Evolutionary conservation across 148 eudicot species (phyloP).

Genomic region (Limonium bicolor): DNA sequence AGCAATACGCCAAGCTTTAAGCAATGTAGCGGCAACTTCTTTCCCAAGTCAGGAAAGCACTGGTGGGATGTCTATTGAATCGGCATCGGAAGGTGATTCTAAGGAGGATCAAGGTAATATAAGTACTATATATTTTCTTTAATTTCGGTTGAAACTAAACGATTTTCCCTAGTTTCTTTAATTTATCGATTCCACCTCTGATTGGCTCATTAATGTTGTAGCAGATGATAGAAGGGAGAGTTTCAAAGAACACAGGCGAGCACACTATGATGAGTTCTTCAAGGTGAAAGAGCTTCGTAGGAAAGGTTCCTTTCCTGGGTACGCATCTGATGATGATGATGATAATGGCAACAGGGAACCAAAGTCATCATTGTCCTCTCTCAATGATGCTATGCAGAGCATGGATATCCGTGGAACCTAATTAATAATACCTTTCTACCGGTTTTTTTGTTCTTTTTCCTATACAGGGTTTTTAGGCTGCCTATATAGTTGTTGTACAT

Average conservation of each 20-base stretch:
- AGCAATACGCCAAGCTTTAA: slow-evolving; percentile 6
- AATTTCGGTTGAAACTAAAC: neutral
- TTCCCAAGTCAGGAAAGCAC: neutral
- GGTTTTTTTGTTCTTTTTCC: no score
- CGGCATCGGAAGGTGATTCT: neutral
- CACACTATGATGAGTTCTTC: slow-evolving; percentile 71
- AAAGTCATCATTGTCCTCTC: no score
- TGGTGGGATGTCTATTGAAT: slow-evolving; percentile 2
- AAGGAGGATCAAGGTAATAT: slow-evolving; percentile 1
- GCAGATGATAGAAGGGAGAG: slow-evolving; percentile 34
- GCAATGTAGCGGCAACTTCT: slow-evolving; percentile 4
- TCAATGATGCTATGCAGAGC: no score
- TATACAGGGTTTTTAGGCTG: no score
- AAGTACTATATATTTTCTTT: neutral
- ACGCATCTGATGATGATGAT: slow-evolving; percentile 37
- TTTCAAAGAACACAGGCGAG: slow-evolving; percentile 74
- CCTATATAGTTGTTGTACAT: no score
- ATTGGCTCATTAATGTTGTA: neutral
- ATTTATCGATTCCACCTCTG: neutral
- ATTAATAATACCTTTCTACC: no score
- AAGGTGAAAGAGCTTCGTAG: slow-evolving; percentile 68
- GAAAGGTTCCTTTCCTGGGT: slow-evolving; percentile 39
- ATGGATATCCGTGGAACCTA: no score
- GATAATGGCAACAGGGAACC: no score
- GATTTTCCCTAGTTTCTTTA: neutral